These are phyloP conservation scores for Myxozyma neotropica DNA, from an alignment of 805 yeast genomes.

Conservation along the genomic window DNA sequence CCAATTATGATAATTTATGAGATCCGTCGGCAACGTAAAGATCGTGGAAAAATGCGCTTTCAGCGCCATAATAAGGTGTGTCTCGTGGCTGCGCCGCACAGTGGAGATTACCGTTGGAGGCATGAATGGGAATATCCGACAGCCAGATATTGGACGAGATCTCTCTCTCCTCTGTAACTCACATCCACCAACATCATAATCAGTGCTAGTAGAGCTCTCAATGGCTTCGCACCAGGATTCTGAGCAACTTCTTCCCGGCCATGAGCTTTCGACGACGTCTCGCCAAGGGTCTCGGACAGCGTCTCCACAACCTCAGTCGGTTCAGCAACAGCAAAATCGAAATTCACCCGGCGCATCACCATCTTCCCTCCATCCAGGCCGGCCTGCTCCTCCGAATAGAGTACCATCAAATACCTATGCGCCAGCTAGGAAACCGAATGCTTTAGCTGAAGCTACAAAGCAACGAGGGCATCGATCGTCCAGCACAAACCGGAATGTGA, in stretches of 20 bases:
- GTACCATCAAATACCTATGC: slow-evolving; percentile 39
- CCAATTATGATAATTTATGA: too few species aligned
- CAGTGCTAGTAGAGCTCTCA: background rate
- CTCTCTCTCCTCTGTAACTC: too few species aligned
- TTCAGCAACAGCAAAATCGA: background rate
- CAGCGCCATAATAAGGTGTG: too few species aligned
- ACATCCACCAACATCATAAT: too few species aligned
- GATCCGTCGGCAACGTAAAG: too few species aligned
- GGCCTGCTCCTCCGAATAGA: slow-evolving; percentile 19
- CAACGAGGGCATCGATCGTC: slow-evolving; percentile 30
- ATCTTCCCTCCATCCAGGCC: background rate
- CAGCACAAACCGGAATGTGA: slow-evolving; percentile 15
- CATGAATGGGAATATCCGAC: too few species aligned
- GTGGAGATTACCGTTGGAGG: too few species aligned
- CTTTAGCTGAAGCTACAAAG: slow-evolving; percentile 8
- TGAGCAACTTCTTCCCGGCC: background rate
- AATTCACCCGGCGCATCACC: slow-evolving; percentile 4
- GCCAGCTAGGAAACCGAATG: slow-evolving; percentile 34
- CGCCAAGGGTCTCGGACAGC: background rate
- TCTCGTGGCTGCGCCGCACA: background rate
- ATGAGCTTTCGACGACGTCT: background rate
- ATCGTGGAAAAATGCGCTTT: too few species aligned
- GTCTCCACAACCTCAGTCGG: slow-evolving; percentile 1
- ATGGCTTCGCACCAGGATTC: background rate
- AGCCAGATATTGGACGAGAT: too few species aligned